Conservation (phyloP, 768 basidiomycete genomes). For the Chalciporus chontae region DNA sequence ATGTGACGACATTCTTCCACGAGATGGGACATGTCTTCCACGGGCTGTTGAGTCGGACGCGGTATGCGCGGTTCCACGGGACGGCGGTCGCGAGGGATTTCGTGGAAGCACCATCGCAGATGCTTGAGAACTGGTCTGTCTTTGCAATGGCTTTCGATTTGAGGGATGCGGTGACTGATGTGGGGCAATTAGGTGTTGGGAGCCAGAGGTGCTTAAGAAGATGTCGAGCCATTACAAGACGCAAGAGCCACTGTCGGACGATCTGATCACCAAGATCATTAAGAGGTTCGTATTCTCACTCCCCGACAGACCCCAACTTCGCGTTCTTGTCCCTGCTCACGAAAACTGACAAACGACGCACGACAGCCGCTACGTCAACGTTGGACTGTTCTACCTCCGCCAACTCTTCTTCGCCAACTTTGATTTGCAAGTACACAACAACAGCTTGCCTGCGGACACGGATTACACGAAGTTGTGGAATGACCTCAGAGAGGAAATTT, state of each 20-base stretch:
- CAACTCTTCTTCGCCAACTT: constrained; percentile 72
- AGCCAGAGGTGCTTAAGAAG: constrained; percentile 66
- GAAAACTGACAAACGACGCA: background rate
- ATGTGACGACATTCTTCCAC: constrained; percentile 90
- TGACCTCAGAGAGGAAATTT: constrained; percentile 62
- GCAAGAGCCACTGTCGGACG: constrained; percentile 63
- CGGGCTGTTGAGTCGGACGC: constrained; percentile 64
- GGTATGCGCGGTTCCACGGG: constrained; percentile 77
- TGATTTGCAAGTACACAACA: constrained; percentile 24
- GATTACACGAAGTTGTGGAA: constrained; percentile 85
- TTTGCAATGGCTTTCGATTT: background rate
- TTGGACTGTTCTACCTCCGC: constrained; percentile 64
- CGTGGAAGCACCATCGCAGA: constrained; percentile 88
- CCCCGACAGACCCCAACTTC: background rate
- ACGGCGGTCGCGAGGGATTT: constrained; percentile 79
- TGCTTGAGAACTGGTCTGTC: constrained; percentile 83
- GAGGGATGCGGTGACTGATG: background rate
- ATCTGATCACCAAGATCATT: constrained; percentile 72
- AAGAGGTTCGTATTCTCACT: constrained; percentile 48
- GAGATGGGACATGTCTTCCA: constrained; percentile 83
- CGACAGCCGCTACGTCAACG: constrained; percentile 68
- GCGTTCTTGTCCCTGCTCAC: background rate
- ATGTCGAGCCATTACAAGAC: constrained; percentile 83
- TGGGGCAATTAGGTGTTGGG: constrained; percentile 62
- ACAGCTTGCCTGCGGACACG: constrained; percentile 44